Evolutionary conservation across 192 early-diverging fungal species (phyloP).

Genomic region (Linnemannia zychae): DNA sequence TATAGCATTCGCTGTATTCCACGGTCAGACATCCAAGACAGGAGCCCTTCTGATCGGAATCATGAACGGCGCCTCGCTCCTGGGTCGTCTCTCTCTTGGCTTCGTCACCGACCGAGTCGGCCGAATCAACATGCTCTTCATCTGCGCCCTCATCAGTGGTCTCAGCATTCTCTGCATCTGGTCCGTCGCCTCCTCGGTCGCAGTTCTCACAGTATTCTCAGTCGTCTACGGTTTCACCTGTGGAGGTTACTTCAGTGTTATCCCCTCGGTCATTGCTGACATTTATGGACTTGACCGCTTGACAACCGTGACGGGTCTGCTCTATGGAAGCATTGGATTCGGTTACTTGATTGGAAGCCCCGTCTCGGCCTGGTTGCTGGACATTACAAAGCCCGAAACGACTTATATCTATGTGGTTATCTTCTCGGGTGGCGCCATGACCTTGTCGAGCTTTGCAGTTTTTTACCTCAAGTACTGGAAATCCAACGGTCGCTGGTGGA

Average conservation of each 20-base stretch:
- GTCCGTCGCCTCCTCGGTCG: slow-evolving; percentile 36
- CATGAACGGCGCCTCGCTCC: slow-evolving; percentile 53
- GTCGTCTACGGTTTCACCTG: slow-evolving; percentile 57
- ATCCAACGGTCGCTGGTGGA: slow-evolving; percentile 55
- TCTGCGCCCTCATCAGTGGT: slow-evolving; percentile 52
- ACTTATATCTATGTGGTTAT: slow-evolving; percentile 52
- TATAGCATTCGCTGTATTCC: slow-evolving; percentile 52
- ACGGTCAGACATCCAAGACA: slow-evolving; percentile 47
- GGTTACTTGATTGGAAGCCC: slow-evolving; percentile 52
- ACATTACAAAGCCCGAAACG: slow-evolving; percentile 47
- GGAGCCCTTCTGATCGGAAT: slow-evolving; percentile 56
- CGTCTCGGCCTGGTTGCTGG: slow-evolving; percentile 41
- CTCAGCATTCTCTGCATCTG: slow-evolving; percentile 53
- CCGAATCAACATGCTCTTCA: slow-evolving; percentile 57
- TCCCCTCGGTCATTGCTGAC: slow-evolving; percentile 51
- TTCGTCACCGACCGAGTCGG: slow-evolving; percentile 57
- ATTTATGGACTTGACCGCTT: slow-evolving; percentile 52
- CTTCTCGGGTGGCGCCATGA: slow-evolving; percentile 46
- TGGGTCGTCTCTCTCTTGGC: slow-evolving; percentile 47
- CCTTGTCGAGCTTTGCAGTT: slow-evolving; percentile 42
- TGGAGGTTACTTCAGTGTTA: slow-evolving; percentile 48
- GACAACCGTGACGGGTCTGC: slow-evolving; percentile 45
- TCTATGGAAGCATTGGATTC: slow-evolving; percentile 51
- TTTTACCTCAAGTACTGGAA: slow-evolving; percentile 54
- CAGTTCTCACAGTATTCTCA: slow-evolving; percentile 34